These are phyloP conservation scores for Phytopythium vexans DNA, from an alignment of 352 stramenopile genomes.

Conservation along the genomic window DNA sequence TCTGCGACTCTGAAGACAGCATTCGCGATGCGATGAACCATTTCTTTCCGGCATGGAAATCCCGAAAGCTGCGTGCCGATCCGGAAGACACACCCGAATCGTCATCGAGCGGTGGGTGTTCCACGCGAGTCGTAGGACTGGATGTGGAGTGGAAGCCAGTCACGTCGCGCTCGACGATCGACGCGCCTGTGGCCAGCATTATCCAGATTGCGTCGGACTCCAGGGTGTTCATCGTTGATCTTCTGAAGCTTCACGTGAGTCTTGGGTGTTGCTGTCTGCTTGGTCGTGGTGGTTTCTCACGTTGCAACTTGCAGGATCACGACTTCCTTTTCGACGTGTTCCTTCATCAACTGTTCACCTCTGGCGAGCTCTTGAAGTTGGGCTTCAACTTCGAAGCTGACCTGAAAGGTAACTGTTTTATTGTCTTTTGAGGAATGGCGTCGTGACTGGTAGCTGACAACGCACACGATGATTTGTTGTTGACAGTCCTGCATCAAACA, in stretches of 20 bases:
- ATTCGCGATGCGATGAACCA: constrained; percentile 19
- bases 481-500: constrained; percentile 47
- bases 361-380: constrained; percentile 36
- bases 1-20: constrained; percentile 35
- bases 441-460: not conserved
- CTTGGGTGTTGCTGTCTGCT: not conserved
- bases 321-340: constrained; percentile 47
- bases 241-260: constrained; percentile 58
- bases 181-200: constrained; percentile 44
- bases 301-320: constrained; percentile 22
- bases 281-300: not conserved
- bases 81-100: no score
- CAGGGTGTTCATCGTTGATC: constrained; percentile 51
- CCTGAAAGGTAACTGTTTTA: constrained; percentile 43
- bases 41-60: constrained; percentile 16
- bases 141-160: constrained; percentile 70
- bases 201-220: constrained; percentile 52
- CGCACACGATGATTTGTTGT: not conserved
- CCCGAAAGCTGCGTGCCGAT: not conserved
- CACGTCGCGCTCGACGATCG: constrained; percentile 18
- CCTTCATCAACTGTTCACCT: constrained; percentile 34
- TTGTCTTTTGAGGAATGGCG: not conserved
- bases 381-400: constrained; percentile 71
- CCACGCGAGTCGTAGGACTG: constrained; percentile 31
- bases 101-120: not conserved